Evolutionary conservation across 345 rosid species (phyloP).

Genomic region (Geranium rotundifolium): DNA sequence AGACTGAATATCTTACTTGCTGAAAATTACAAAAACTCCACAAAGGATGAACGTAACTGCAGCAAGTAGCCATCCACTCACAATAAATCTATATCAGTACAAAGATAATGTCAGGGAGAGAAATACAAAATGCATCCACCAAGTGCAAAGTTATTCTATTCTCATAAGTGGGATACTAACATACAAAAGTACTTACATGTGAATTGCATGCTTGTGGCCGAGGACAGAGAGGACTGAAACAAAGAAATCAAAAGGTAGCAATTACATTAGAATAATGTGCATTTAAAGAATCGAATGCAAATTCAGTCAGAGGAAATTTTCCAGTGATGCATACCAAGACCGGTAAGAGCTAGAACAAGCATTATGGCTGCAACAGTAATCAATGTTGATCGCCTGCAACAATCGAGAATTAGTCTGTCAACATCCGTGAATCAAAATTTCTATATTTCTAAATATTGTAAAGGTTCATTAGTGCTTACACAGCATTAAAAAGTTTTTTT

Average conservation of each 20-base stretch:
- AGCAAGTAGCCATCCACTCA: constrained; percentile 88
- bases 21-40: constrained; percentile 67
- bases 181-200: constrained; percentile 40
- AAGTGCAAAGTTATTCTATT: background rate
- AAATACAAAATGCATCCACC: background rate
- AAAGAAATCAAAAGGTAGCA: constrained; percentile 4
- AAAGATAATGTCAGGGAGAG: constrained; percentile 5
- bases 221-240: constrained; percentile 60
- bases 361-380: constrained; percentile 74
- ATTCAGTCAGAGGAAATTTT: background rate
- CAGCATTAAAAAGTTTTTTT: constrained; percentile 44
- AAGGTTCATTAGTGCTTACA: constrained; percentile 38
- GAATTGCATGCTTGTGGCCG: constrained; percentile 63
- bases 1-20: constrained; percentile 46
- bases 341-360: constrained; percentile 73
- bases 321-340: constrained; percentile 51
- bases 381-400: constrained; percentile 63
- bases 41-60: constrained; percentile 77
- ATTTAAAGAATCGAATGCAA: background rate
- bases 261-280: background rate
- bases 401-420: constrained; percentile 7
- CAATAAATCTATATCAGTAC: constrained; percentile 46
- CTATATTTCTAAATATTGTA: background rate
- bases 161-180: background rate
- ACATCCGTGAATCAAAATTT: background rate